These are phyloP conservation scores for Aspergillus campestris DNA, from an alignment of 495 filamentous ascomycete species.

Conservation along the genomic window DNA sequence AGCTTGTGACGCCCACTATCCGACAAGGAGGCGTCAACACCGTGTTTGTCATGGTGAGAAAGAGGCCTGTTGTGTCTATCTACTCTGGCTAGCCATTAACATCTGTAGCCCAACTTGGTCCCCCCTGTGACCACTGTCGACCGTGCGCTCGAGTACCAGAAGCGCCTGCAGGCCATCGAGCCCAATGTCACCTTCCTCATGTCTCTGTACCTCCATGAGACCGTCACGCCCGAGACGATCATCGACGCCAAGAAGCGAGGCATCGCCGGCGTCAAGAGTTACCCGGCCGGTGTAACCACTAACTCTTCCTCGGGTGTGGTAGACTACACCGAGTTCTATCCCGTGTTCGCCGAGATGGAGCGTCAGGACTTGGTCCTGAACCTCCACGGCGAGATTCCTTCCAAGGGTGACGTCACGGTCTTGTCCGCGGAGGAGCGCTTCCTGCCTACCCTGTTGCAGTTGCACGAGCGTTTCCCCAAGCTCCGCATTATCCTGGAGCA, in stretches of 20 bases:
- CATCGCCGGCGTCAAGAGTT: slow-evolving; percentile 48
- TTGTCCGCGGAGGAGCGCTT: slow-evolving; percentile 76
- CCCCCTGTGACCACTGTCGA: slow-evolving; percentile 71
- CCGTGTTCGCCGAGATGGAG: slow-evolving; percentile 76
- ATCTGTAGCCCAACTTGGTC: slow-evolving; percentile 51
- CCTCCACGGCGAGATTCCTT: slow-evolving; percentile 53
- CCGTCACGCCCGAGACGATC: slow-evolving; percentile 71
- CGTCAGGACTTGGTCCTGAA: slow-evolving; percentile 55
- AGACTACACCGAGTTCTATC: slow-evolving; percentile 60
- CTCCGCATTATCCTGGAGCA: slow-evolving; percentile 72
- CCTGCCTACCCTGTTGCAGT: slow-evolving; percentile 61
- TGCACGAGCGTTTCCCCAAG: slow-evolving; percentile 69
- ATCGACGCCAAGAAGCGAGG: slow-evolving; percentile 54
- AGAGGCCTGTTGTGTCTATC: no score
- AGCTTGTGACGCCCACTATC: slow-evolving; percentile 71
- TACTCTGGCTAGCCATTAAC: not conserved
- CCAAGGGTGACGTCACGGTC: slow-evolving; percentile 50
- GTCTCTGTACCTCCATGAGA: slow-evolving; percentile 77
- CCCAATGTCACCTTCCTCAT: slow-evolving; percentile 75
- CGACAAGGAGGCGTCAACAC: slow-evolving; percentile 66
- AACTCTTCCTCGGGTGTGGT: slow-evolving; percentile 79
- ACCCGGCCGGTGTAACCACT: slow-evolving; percentile 64
- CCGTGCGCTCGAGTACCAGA: slow-evolving; percentile 68
- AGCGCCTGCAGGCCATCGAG: slow-evolving; percentile 55
- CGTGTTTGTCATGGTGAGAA: slow-evolving; percentile 69